phyloP scores from a whole-genome alignment of 495 filamentous ascomycete genomes.

The Rhypophila decipiens region DNA sequence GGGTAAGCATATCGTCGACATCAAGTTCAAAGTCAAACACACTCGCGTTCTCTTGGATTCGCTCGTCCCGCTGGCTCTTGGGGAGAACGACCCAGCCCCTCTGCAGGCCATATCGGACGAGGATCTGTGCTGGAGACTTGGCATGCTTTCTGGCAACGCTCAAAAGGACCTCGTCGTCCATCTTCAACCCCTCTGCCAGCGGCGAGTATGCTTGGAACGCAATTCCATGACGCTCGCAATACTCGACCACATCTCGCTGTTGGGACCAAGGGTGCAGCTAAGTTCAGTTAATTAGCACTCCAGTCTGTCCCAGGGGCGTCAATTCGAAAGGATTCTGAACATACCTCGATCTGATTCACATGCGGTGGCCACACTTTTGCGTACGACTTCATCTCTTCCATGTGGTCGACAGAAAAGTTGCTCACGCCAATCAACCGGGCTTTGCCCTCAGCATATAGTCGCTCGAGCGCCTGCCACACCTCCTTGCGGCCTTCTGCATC shows the following conservation, averaged over 20 bases:
- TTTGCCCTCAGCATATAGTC: conserved; percentile 52
- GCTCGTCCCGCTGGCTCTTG: conserved; percentile 59
- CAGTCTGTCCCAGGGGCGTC: background rate
- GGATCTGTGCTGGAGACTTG: conserved; percentile 68
- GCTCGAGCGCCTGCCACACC: conserved; percentile 53
- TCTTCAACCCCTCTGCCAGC: conserved; percentile 57
- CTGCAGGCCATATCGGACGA: conserved; percentile 79
- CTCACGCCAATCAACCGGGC: conserved; percentile 56
- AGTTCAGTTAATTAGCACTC: background rate
- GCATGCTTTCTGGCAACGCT: conserved; percentile 56
- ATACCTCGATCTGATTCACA: conserved; percentile 71
- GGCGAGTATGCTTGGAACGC: conserved; percentile 75
- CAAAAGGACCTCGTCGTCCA: conserved; percentile 57
- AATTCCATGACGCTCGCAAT: conserved; percentile 60
- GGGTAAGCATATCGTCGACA: conserved; percentile 45
- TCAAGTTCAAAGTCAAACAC: conserved; percentile 76
- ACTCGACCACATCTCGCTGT: conserved; percentile 67
- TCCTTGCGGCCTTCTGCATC: conserved; percentile 45
- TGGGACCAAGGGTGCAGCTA: conserved; percentile 80
- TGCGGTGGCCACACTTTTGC: conserved; percentile 49
- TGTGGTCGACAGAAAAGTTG: conserved; percentile 61
- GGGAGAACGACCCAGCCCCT: conserved; percentile 67
- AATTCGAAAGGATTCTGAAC: too few species aligned
- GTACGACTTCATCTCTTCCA: conserved; percentile 55
- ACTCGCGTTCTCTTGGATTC: conserved; percentile 67